Conservation (phyloP, 164 flowering plant genomes). For the Stephania yunnanensis region DNA sequence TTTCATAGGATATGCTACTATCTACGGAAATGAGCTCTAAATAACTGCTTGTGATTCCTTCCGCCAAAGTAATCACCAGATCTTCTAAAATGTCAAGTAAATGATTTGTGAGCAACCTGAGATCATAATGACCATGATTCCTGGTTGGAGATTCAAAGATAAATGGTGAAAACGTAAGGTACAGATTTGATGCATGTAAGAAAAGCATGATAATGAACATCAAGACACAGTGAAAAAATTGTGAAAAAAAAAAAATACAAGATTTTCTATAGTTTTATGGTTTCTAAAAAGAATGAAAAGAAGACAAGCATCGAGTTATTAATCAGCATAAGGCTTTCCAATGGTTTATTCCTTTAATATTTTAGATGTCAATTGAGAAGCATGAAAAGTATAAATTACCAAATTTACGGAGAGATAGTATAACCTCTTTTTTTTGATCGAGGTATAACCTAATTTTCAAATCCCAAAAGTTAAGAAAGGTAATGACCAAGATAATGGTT, state of each 20-base stretch:
- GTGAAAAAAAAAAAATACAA: not conserved
- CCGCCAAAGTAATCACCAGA: conserved; percentile 78
- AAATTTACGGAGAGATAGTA: not conserved
- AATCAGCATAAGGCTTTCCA: not conserved
- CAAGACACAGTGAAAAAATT: not conserved
- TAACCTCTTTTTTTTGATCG: too few species aligned
- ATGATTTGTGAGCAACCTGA: conserved; percentile 41
- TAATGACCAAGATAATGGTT: not conserved
- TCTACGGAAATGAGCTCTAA: conserved; percentile 94
- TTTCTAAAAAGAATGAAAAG: not conserved
- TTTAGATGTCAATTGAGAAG: not conserved
- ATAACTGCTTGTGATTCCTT: conserved; percentile 68
- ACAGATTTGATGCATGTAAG: not conserved
- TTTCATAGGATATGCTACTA: conserved; percentile 59
- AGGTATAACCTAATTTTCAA: too few species aligned
- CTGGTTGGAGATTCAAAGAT: conserved; percentile 29
- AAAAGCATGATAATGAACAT: not conserved
- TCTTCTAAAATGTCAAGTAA: conserved; percentile 81
- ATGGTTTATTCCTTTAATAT: not conserved
- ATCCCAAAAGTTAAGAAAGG: not conserved
- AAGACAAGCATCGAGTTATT: not conserved
- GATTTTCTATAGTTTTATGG: not conserved
- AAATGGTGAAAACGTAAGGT: not conserved
- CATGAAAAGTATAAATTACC: not conserved
- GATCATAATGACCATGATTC: conserved; percentile 44